Conservation (phyloP, 805 yeast species). For the Ogataea sp. region DNA sequence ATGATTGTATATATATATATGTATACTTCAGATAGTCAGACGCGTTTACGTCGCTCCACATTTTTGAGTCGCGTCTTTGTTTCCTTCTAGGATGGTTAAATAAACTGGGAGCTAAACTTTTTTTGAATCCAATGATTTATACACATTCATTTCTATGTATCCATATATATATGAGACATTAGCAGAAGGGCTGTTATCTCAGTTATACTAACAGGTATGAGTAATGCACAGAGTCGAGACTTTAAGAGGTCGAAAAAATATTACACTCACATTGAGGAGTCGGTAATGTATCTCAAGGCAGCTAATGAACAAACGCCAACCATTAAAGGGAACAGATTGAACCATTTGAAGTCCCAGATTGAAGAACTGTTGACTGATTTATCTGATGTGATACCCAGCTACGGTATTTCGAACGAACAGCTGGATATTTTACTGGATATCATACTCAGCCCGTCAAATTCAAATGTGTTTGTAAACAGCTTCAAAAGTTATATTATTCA, state of each 20-base stretch:
- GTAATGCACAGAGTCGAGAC: too few species aligned
- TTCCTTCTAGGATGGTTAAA: too few species aligned
- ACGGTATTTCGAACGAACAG: conserved; percentile 15
- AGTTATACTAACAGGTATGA: too few species aligned
- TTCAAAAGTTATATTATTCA: conserved; percentile 9
- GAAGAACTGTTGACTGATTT: neutral
- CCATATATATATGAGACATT: too few species aligned
- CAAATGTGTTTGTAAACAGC: conserved; percentile 6
- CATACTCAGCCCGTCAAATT: conserved; percentile 9
- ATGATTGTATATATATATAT: too few species aligned
- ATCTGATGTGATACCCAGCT: conserved; percentile 9
- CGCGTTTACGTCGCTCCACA: too few species aligned
- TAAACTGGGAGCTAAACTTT: too few species aligned
- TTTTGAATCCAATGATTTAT: too few species aligned
- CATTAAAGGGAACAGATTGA: neutral
- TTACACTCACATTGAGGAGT: neutral
- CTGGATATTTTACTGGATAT: conserved; percentile 13
- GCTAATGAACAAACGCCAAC: neutral
- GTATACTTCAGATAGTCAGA: too few species aligned
- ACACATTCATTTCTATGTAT: too few species aligned
- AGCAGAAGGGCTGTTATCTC: too few species aligned
- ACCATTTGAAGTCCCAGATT: neutral
- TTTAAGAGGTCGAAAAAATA: neutral
- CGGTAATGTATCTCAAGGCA: neutral
- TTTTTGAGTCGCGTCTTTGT: too few species aligned